phyloP scores from a whole-genome alignment of 2,329 filamentous ascomycete species.

The Rhytidhysteron rufulum region DNA sequence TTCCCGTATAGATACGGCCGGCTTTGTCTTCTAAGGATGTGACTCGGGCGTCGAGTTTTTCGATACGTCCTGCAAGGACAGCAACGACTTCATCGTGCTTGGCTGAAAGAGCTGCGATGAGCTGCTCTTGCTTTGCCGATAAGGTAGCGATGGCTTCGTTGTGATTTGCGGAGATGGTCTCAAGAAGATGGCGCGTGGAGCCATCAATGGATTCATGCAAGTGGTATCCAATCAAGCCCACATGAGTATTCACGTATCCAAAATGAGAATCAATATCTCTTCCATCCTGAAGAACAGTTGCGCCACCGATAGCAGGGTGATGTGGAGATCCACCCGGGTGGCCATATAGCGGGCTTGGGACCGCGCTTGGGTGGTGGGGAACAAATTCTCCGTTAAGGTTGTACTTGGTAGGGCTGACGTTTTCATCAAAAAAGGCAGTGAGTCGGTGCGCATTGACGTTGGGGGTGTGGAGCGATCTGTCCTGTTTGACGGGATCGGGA shows the following conservation, averaged over 20 bases:
- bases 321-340: background rate
- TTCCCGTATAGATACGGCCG: constrained; percentile 15
- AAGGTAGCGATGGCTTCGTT: background rate
- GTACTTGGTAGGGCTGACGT: background rate
- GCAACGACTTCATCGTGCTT: constrained; percentile 7
- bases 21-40: constrained; percentile 19
- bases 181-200: background rate
- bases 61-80: constrained; percentile 17
- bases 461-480: background rate
- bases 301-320: background rate
- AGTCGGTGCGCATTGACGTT: constrained; percentile 4
- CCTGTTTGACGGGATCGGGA: background rate
- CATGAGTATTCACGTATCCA: constrained; percentile 32
- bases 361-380: constrained; percentile 18
- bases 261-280: constrained; percentile 25
- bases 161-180: background rate
- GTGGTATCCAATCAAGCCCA: constrained; percentile 20
- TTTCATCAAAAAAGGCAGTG: constrained; percentile 7
- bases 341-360: constrained; percentile 20
- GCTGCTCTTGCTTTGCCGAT: constrained; percentile 16
- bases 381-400: constrained; percentile 11
- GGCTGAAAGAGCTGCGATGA: constrained; percentile 4
- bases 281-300: constrained; percentile 6
- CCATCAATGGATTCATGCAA: background rate
- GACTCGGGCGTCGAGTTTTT: constrained; percentile 23